phyloP scores from a whole-genome alignment of 2,329 filamentous ascomycete genomes.

The Ophidiomyces ophidiicola region DNA sequence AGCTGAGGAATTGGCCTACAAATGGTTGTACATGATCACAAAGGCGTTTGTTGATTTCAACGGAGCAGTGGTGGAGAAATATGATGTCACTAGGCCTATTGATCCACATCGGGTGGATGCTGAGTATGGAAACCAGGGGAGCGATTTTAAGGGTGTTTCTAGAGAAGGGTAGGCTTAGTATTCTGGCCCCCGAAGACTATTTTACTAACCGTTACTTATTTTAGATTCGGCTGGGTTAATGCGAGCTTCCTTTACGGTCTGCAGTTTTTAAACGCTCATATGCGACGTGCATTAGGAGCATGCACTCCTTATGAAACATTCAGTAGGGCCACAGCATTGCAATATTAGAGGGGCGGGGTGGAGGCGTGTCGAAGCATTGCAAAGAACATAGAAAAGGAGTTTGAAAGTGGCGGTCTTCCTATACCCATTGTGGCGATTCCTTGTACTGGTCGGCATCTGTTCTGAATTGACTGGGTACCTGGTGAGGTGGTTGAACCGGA shows the following conservation, averaged over 20 bases:
- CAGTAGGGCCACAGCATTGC: slow-evolving; percentile 46
- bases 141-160: slow-evolving; percentile 89
- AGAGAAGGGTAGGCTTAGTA: slow-evolving; percentile 67
- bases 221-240: slow-evolving; percentile 96
- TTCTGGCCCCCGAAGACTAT: background rate
- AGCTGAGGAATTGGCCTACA: slow-evolving; percentile 79
- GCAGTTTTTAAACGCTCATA: slow-evolving; percentile 76
- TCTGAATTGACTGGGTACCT: no score
- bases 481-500: no score
- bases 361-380: no score
- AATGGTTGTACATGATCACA: slow-evolving; percentile 97
- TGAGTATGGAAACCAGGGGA: slow-evolving; percentile 94
- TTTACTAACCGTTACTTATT: background rate
- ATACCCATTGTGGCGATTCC: no score
- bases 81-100: slow-evolving; percentile 81
- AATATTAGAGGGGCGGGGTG: background rate
- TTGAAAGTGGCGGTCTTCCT: no score
- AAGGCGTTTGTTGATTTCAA: slow-evolving; percentile 98
- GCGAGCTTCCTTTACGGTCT: slow-evolving; percentile 93
- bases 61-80: slow-evolving; percentile 96
- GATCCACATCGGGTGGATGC: slow-evolving; percentile 91
- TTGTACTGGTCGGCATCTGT: no score
- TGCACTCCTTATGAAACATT: slow-evolving; percentile 79
- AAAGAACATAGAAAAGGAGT: no score
- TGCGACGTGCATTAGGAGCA: slow-evolving; percentile 76